Base-by-base conservation (phyloP, 2,329 filamentous ascomycete genomes). In the Paracoccidioides brasiliensis region DNA sequence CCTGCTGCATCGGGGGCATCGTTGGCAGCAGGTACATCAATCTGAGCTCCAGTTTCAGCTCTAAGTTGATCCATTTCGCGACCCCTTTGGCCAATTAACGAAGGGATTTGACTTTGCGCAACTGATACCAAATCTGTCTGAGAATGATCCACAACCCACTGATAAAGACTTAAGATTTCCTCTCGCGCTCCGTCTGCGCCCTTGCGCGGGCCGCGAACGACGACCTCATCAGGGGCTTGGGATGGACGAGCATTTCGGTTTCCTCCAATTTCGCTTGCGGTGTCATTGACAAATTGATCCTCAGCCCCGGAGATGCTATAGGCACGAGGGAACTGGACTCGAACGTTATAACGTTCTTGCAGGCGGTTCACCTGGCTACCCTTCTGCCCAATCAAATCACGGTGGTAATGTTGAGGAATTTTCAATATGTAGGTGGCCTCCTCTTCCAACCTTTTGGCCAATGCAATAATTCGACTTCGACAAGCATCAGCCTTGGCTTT, bases 381-480 rank as follows among this genome's bases (percentile, higher is more conserved):
- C 64, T 88, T 85, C 22, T 88, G 81, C 51, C 93, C 93, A 64
- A 98, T 98, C 55, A 98, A 78, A 69, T 96, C 90, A 58, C 89
- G 82, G 73, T 98, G 93, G 72, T 86, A 97, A 73, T 95, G 89
- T 55, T 91, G 86, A 56, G 94, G 88, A 63, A 98, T 86, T 77
- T 94, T 95, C 55, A 98, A 78, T 10, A 82, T 76, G 69, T 95
- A 85, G 1, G 85, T 95, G 4, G 86, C 83, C 75, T 98, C 93
- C 64, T 98, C 93, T 54, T 94, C 90, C 64, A 95, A 80, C 68
- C 87, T 87, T 69, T 86, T 89, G 43, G 81, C 85, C 61, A 96
- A 76, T 42, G 83, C 80, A 60, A 84, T 76, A 62, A 98, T 96
- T 66, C 95, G 84, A 42, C 83, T 76, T 70, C 87, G 93, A 60